A percentile compares a stretch with the other conserved stretches of the same genome.
These are phyloP conservation scores for Neofusicoccum laricinum DNA, from an alignment of 2,329 filamentous ascomycete species.

Conservation along the genomic window DNA sequence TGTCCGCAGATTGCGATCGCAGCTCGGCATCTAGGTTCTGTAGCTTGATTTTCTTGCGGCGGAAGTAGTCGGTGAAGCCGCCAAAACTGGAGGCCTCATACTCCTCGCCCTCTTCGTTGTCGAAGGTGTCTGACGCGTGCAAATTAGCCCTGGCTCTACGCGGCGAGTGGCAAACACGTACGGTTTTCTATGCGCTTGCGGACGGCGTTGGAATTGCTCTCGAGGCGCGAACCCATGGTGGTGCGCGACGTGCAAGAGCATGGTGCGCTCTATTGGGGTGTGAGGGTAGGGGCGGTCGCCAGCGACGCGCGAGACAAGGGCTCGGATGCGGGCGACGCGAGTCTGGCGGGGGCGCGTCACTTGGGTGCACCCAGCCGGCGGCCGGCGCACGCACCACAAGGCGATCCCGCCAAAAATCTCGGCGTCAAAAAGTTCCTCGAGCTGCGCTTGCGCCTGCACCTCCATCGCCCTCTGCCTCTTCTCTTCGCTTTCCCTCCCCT, in stretches of 20 bases:
- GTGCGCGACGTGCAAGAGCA: background rate
- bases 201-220: conserved; percentile 57
- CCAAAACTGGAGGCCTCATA: conserved; percentile 85
- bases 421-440: conserved; percentile 16
- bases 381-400: background rate
- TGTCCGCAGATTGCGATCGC: conserved; percentile 64
- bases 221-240: conserved; percentile 61
- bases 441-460: conserved; percentile 2
- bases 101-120: conserved; percentile 82
- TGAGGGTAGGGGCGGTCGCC: background rate
- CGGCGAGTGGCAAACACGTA: conserved; percentile 26
- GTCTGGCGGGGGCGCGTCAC: conserved; percentile 13
- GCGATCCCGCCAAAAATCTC: background rate
- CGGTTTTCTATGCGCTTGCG: conserved; percentile 63
- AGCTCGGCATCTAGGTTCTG: conserved; percentile 89
- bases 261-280: background rate
- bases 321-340: background rate
- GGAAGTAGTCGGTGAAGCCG: conserved; percentile 87
- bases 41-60: conserved; percentile 93
- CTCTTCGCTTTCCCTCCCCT: conserved; percentile 15
- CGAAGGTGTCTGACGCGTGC: conserved; percentile 60
- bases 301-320: background rate
- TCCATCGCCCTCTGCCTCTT: conserved; percentile 1
- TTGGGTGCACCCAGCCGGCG: background rate
- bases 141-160: conserved; percentile 3